Base-by-base conservation (phyloP, 1,284 basidiomycete genomes). In the Moniliella sp. region DNA sequence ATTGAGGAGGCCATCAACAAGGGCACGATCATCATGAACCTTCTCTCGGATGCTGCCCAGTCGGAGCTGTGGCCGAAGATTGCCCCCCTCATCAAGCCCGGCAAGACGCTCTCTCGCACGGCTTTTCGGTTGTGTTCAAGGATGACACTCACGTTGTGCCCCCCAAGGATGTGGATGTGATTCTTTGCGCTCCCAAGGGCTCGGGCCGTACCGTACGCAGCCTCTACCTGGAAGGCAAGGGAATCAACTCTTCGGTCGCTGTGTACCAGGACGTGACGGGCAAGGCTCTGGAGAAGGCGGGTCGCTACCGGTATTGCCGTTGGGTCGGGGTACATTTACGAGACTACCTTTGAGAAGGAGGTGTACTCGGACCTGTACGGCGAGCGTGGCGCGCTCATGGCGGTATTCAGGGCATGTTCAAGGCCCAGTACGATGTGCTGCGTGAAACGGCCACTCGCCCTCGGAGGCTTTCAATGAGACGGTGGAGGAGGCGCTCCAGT, bases 381-480 rank as follows among this genome's bases (percentile, higher is more conserved):
- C 66, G 88, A 99, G 71, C 86, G 88, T 71, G 88, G 91, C 72
- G 86, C 93, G 61, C 74, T 97, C 58, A 94, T 94, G 88, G 88
- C 61, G 88, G 77, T 64, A 94, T 94, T 64, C 76, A 99, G 76
- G 91, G 88, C 53, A 75, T 99, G 63, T 97, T 99, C 79, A 72
- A 84, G 57, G 88, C 88, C 33, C 83, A 97, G 66, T 99, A 99
- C 75, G 77, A 94, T 69, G 79, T 94, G 41, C 80, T 99, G 61
- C 81, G 88, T 61, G 80, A 63, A 97, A 99, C 65, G 91, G 91
- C 43, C 88, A 99, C 73, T 70, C 74, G 11, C 91, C 88, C 38
- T 93, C 86, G 27, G 88, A 99, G 66, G 88, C 83, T 39, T 94
- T 99, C 75, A 97, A 99, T 67, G 88, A 99, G 71, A 97, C 91